These are phyloP conservation scores for Coniosporium tulheliwenetii DNA, from an alignment of 2,329 filamentous ascomycete genomes.

Conservation along the genomic window DNA sequence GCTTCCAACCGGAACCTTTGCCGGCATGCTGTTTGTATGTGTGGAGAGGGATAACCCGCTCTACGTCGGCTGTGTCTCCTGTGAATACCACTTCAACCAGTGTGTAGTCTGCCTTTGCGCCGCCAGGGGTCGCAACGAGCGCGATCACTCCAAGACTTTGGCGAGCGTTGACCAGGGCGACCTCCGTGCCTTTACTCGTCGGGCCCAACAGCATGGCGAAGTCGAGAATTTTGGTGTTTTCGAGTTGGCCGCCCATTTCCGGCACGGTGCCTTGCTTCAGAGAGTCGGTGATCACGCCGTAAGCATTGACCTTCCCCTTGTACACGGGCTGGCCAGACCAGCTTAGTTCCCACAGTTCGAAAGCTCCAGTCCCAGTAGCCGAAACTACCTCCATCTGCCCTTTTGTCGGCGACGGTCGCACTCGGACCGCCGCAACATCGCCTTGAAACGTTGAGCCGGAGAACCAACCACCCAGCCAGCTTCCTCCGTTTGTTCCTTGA, in stretches of 20 bases:
- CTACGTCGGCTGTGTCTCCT: conserved; percentile 36
- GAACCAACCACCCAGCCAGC: conserved; percentile 67
- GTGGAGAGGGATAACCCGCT: conserved; percentile 52
- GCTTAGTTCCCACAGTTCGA: conserved; percentile 80
- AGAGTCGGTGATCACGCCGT: conserved; percentile 45
- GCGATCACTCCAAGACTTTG: conserved; percentile 11
- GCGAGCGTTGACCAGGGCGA: conserved; percentile 5
- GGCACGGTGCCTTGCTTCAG: conserved; percentile 39
- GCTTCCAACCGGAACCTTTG: conserved; percentile 26
- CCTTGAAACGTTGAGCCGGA: conserved; percentile 54
- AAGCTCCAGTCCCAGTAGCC: conserved; percentile 57
- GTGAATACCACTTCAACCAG: conserved; percentile 57
- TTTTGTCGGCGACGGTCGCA: conserved; percentile 53
- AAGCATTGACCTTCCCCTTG: conserved; percentile 54
- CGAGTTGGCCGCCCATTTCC: conserved; percentile 30
- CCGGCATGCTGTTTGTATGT: conserved; percentile 27
- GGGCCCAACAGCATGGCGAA: conserved; percentile 46
- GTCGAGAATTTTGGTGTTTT: conserved; percentile 60
- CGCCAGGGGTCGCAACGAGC: conserved; percentile 16
- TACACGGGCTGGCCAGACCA: conserved; percentile 72
- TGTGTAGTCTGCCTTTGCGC: conserved; percentile 41
- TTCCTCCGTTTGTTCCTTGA: conserved; percentile 22
- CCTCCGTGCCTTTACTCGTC: conserved; percentile 7
- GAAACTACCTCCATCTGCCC: conserved; percentile 78
- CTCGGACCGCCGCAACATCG: conserved; percentile 65